phyloP scores from a whole-genome alignment of 2,329 filamentous ascomycete species.

The Fusarium guadeloupense region DNA sequence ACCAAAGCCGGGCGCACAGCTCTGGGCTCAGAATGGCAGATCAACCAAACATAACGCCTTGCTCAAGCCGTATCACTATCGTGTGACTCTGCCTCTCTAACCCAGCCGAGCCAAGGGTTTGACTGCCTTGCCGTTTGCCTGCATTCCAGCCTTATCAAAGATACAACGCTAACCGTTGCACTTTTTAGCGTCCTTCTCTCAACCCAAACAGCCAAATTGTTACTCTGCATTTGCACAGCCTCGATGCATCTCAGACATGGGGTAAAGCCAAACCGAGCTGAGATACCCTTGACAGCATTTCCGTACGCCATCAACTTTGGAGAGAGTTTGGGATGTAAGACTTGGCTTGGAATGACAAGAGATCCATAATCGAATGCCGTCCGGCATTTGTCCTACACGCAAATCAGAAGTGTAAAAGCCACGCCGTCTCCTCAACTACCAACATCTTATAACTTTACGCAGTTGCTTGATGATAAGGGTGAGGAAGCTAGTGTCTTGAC shows the following conservation, averaged over 20 bases:
- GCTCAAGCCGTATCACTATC: conserved; percentile 24
- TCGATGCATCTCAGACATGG: conserved; percentile 8
- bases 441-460: background rate
- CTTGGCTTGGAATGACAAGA: conserved; percentile 8
- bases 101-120: conserved; percentile 1
- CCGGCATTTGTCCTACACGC: background rate
- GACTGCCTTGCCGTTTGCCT: conserved; percentile 30
- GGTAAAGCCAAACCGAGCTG: conserved; percentile 37
- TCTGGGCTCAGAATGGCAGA: conserved; percentile 12
- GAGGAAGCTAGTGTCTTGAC: background rate
- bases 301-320: conserved; percentile 15
- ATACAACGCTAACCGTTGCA: conserved; percentile 12
- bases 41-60: conserved; percentile 4
- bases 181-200: conserved; percentile 30
- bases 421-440: background rate
- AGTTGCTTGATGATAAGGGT: background rate
- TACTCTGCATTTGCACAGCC: conserved; percentile 39
- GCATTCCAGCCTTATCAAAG: conserved; percentile 15
- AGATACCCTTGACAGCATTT: conserved; percentile 19
- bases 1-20: conserved; percentile 38
- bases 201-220: conserved; percentile 18
- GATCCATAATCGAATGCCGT: conserved; percentile 10
- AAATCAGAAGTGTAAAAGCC: background rate
- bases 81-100: conserved; percentile 29
- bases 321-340: background rate